Base-by-base conservation (phyloP, 140 eudicot genomes). In the Bidens hawaiensis region DNA sequence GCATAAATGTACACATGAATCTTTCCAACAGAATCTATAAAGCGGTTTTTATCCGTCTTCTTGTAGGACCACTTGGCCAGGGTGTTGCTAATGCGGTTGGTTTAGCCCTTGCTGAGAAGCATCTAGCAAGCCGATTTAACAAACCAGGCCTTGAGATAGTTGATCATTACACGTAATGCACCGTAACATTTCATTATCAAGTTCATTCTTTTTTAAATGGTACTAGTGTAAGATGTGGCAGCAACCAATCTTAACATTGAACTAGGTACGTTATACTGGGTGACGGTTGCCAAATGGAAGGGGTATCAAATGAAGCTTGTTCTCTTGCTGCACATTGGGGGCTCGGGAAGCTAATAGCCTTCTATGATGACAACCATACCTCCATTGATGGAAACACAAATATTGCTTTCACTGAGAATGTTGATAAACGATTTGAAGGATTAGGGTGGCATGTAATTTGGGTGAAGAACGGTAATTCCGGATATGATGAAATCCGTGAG, bases 241-340 rank as follows among this genome's bases (percentile, higher is more conserved):
- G n/a, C 2, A 6, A 46, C 25, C 54, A 6, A 34, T 28, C 6
- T 55, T 16, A 15, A 61, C 26, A 6, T 21, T 60, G 0, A 51
- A 21, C 48, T 53, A 82, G 88, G 64, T 82, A 75, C 30, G 76
- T n/a, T 18, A 71, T 82, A 41, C 85, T 83, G 14, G 90, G 90
- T 15, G 90, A 83, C 40, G 90, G 90, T 46, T 83, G 83, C 68
- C 86, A 83, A 76, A 83, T 83, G 90, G 83, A 83, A 71, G 90
- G 90, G 33, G 62, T 83, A 26, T 33, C 90, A 2, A 74, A 79
- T 27, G 90, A 83, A 63, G 90, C 90, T 41, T 79, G 83, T 52
- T 83, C 90, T 40, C 90, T 83, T 38, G 86, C 90, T 27, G 82
- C 81, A 8, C 86, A 83, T 24, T 83, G 90, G 90, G 89, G 90